phyloP scores from a whole-genome alignment of 768 basidiomycete species.

The Kwoniella sp. region DNA sequence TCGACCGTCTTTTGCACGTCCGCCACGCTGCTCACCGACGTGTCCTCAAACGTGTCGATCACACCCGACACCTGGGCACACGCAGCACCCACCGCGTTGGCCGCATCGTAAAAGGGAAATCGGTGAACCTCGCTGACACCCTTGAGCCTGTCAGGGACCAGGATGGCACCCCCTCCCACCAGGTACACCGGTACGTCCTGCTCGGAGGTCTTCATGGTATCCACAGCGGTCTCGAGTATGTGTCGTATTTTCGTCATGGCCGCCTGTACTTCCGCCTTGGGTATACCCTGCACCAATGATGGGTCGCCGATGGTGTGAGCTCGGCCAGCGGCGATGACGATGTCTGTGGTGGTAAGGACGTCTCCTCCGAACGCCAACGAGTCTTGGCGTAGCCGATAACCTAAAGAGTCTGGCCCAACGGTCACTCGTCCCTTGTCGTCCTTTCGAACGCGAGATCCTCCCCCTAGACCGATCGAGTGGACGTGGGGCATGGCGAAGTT shows the following conservation, averaged over 20 bases:
- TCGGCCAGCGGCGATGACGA: constrained; percentile 54
- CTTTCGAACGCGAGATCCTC: constrained; percentile 58
- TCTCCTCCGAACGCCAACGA: constrained; percentile 59
- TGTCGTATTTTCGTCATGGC: constrained; percentile 54
- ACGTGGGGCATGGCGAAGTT: constrained; percentile 48
- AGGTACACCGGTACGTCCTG: constrained; percentile 59
- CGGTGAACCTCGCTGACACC: constrained; percentile 58
- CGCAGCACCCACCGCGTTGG: constrained; percentile 53
- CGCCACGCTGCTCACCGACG: constrained; percentile 40
- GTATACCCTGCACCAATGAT: constrained; percentile 37
- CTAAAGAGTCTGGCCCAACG: constrained; percentile 65
- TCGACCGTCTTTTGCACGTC: constrained; percentile 50
- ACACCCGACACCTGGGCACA: constrained; percentile 65
- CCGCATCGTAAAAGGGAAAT: constrained; percentile 54
- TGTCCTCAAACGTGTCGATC: constrained; percentile 52
- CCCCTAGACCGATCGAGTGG: constrained; percentile 61
- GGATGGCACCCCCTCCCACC: constrained; percentile 64
- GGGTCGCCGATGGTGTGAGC: constrained; percentile 42
- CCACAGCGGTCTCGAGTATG: constrained; percentile 56
- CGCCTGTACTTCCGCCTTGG: constrained; percentile 39
- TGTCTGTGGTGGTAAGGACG: constrained; percentile 61
- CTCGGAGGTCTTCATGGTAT: constrained; percentile 63
- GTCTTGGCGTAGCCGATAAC: constrained; percentile 53
- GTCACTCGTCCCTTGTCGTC: constrained; percentile 52
- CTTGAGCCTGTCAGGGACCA: constrained; percentile 56